A percentile compares a stretch with the other conserved stretches of the same genome.
Conservation (phyloP, 108 stramenopile genomes). For the Schizochytrium sp. region DNA sequence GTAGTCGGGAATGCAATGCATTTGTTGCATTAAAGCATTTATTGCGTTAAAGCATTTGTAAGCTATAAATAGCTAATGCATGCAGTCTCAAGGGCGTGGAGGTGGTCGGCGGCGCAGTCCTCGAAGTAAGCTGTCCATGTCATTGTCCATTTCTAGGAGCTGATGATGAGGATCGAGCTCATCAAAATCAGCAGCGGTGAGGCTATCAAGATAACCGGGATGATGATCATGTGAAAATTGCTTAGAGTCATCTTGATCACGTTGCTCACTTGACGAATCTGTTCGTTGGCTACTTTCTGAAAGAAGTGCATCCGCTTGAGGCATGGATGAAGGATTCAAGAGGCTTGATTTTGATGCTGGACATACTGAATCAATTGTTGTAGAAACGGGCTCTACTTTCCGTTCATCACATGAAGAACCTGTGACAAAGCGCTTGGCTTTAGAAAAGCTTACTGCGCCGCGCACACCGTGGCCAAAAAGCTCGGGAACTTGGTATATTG, state of each 20-base stretch:
- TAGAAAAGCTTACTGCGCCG: neutral
- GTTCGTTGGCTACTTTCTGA: neutral
- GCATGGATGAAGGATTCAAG: no score
- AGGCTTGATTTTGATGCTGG: neutral
- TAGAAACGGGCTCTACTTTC: neutral
- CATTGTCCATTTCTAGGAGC: neutral
- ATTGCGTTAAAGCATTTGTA: no score
- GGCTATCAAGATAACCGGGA: neutral
- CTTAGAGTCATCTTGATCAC: neutral
- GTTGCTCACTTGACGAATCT: neutral
- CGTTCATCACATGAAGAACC: neutral
- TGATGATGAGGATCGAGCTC: neutral
- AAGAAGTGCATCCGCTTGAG: no score
- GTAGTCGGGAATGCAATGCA: no score
- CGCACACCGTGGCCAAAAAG: neutral
- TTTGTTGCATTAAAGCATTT: no score
- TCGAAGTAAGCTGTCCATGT: conserved; percentile 7
- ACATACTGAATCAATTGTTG: neutral
- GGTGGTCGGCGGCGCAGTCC: conserved; percentile 6
- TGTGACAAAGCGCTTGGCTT: conserved; percentile 7
- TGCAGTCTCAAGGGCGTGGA: neutral
- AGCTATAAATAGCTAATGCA: no score
- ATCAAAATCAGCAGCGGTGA: conserved; percentile 8
- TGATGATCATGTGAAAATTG: neutral
- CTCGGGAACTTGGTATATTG: neutral